Conservation (phyloP, 2,329 filamentous ascomycete genomes). For the Trichophyton verrucosum region DNA sequence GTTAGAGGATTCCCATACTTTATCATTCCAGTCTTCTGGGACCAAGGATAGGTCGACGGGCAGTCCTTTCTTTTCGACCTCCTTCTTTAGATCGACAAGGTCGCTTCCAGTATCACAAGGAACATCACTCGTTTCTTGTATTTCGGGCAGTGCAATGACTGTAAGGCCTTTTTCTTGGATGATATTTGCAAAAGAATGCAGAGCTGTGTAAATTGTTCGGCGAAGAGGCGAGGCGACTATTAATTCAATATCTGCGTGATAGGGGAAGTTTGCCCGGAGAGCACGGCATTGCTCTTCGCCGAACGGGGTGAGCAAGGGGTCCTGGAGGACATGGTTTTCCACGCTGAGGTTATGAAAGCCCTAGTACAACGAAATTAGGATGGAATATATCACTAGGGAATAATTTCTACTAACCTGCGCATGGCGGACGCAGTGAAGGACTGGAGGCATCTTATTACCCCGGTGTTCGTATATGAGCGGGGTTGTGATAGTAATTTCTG, state of each 20-base stretch:
- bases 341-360: slow-evolving; percentile 67
- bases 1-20: slow-evolving; percentile 31
- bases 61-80: slow-evolving; percentile 45
- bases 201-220: slow-evolving; percentile 67
- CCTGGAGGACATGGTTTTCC: slow-evolving; percentile 59
- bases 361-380: slow-evolving; percentile 27
- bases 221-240: slow-evolving; percentile 69
- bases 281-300: slow-evolving; percentile 61
- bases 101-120: slow-evolving; percentile 65
- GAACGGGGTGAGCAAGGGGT: slow-evolving; percentile 65
- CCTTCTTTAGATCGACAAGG: slow-evolving; percentile 41
- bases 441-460: slow-evolving; percentile 26
- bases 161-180: slow-evolving; percentile 37
- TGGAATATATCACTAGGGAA: neutral
- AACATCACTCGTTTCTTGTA: slow-evolving; percentile 64
- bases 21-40: slow-evolving; percentile 58
- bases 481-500: neutral
- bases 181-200: slow-evolving; percentile 52
- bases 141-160: slow-evolving; percentile 56
- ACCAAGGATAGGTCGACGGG: slow-evolving; percentile 54
- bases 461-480: neutral
- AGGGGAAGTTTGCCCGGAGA: slow-evolving; percentile 52
- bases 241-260: slow-evolving; percentile 52
- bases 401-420: slow-evolving; percentile 28
- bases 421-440: slow-evolving; percentile 35